These are phyloP conservation scores for Cicer pinnatifidum DNA, from an alignment of 306 rosid species.

Conservation along the genomic window DNA sequence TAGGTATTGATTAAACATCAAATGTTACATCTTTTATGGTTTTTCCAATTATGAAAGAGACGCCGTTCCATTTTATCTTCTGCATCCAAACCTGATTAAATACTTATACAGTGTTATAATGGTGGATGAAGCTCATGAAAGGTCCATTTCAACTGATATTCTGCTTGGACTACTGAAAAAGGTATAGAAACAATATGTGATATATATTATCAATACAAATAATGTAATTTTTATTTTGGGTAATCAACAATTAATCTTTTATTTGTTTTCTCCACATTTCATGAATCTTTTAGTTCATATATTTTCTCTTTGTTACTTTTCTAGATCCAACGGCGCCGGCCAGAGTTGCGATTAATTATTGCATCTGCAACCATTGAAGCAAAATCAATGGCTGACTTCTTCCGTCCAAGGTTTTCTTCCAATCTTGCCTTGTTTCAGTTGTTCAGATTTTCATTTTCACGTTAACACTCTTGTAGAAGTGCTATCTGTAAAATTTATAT, in stretches of 20 bases:
- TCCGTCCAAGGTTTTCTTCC: constrained; percentile 64
- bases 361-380: constrained; percentile 98
- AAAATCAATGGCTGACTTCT: constrained; percentile 80
- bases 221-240: not conserved
- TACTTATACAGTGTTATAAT: constrained; percentile 69
- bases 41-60: not conserved
- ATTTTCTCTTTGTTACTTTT: constrained; percentile 40
- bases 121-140: constrained; percentile 98
- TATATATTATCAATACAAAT: not conserved
- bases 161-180: constrained; percentile 89
- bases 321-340: constrained; percentile 86
- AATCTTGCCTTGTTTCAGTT: constrained; percentile 27
- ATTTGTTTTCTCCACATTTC: not conserved
- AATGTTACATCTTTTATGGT: not conserved
- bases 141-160: constrained; percentile 94
- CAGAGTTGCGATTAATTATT: constrained; percentile 82
- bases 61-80: constrained; percentile 28
- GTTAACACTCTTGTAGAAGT: constrained; percentile 9
- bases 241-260: not conserved
- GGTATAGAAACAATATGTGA: constrained; percentile 52
- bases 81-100: constrained; percentile 15
- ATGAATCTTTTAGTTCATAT: not conserved
- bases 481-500: constrained; percentile 17
- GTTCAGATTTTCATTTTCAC: constrained; percentile 28
- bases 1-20: constrained; percentile 53